Conservation (phyloP, 2,329 filamentous ascomycete species). For the Exserohilum turcica region DNA sequence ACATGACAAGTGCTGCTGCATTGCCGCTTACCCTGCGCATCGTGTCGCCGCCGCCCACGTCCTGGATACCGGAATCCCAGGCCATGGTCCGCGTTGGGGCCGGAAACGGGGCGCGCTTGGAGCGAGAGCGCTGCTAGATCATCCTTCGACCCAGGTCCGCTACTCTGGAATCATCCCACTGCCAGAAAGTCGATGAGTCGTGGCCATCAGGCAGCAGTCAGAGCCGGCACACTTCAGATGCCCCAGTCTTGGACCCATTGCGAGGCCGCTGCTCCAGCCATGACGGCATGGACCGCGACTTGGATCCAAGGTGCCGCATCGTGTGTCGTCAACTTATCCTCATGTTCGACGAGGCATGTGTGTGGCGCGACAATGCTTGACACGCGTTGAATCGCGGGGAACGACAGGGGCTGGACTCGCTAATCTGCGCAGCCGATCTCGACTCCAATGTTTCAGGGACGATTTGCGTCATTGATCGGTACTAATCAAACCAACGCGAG, state of each 20-base stretch:
- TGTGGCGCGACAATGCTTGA: not conserved
- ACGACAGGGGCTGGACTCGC: constrained; percentile 21
- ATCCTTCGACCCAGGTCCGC: not conserved
- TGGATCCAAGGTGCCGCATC: no score
- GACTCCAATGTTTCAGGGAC: constrained; percentile 30
- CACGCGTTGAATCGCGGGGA: not conserved
- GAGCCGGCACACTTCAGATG: no score
- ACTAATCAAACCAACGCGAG: constrained; percentile 17
- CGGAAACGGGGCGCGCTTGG: not conserved
- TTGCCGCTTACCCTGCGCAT: not conserved
- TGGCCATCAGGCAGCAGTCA: no score
- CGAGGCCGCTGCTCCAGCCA: no score
- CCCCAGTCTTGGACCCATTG: no score
- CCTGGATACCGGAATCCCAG: not conserved
- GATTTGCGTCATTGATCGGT: constrained; percentile 39
- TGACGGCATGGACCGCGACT: no score
- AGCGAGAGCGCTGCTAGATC: not conserved
- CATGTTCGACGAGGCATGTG: not conserved
- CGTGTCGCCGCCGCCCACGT: not conserved
- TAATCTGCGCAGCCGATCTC: constrained; percentile 30
- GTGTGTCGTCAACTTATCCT: no score
- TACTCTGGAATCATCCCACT: not conserved
- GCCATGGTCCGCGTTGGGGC: not conserved
- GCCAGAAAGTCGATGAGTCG: no score
- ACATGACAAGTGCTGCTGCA: no score